Evolutionary conservation across 306 rosid genomes (phyloP).

Genomic region (Cicer yamashitae): DNA sequence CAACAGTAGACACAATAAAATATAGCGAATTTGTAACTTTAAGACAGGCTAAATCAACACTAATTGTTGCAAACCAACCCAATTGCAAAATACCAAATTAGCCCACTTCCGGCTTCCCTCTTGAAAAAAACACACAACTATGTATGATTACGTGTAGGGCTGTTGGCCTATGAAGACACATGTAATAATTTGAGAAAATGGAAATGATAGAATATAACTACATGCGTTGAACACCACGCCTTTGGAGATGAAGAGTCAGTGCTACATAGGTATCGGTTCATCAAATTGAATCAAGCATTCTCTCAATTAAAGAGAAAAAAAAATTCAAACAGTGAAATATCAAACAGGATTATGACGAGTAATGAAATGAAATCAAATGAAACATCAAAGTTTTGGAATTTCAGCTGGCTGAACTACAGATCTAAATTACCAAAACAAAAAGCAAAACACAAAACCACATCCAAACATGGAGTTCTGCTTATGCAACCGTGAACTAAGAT

Average conservation of each 20-base stretch:
- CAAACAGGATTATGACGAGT: too few species aligned
- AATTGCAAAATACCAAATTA: background rate
- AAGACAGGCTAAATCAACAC: constrained; percentile 21
- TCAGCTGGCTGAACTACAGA: constrained; percentile 32
- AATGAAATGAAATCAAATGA: too few species aligned
- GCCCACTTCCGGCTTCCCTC: background rate
- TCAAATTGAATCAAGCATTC: constrained; percentile 1
- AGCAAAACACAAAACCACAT: background rate
- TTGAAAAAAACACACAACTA: background rate
- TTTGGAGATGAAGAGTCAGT: too few species aligned
- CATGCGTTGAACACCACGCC: too few species aligned
- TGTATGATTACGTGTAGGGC: background rate
- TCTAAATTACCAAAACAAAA: constrained; percentile 39
- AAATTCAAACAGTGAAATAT: background rate
- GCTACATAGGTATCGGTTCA: background rate
- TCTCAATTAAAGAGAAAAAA: background rate
- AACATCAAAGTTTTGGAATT: background rate
- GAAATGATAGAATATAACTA: too few species aligned
- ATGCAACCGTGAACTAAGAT: background rate
- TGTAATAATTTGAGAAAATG: too few species aligned
- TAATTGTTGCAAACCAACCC: background rate
- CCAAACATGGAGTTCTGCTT: background rate
- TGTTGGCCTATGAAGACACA: too few species aligned
- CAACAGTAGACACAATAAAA: background rate
- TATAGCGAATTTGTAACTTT: background rate